These are phyloP conservation scores for Scopulariopsis brevicaulis DNA, from an alignment of 2,329 filamentous ascomycete genomes.

Conservation along the genomic window DNA sequence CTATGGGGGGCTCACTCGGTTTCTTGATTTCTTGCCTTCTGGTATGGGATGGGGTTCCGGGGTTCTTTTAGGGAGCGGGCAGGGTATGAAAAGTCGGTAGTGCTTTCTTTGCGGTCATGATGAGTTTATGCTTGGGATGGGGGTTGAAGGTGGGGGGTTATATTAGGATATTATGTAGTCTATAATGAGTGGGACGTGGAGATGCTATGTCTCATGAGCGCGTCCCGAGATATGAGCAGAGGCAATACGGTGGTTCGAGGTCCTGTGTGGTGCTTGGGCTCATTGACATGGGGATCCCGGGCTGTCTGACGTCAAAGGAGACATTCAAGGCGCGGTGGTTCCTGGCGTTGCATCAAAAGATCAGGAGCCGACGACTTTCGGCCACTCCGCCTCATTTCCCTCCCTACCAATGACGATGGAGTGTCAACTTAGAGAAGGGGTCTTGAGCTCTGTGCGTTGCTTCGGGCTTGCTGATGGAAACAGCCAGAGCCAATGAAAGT, in stretches of 20 bases:
- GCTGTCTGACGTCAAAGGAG: no score
- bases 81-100: constrained; percentile 12
- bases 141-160: neutral
- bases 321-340: neutral
- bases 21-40: neutral
- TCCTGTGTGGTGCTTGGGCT: neutral
- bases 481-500: neutral
- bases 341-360: neutral
- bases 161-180: neutral
- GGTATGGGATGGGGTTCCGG: neutral
- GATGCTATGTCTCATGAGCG: neutral
- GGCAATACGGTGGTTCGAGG: neutral
- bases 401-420: neutral
- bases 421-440: neutral
- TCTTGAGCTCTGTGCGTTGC: neutral
- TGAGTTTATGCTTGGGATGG: neutral
- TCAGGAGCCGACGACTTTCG: neutral
- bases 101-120: neutral
- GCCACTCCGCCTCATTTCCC: neutral
- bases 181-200: neutral
- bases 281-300: neutral
- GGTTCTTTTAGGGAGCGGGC: neutral
- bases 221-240: neutral
- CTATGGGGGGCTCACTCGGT: neutral
- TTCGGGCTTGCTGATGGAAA: neutral